Evolutionary conservation across 768 basidiomycete species (phyloP).

Genomic region (Russula earlei): DNA sequence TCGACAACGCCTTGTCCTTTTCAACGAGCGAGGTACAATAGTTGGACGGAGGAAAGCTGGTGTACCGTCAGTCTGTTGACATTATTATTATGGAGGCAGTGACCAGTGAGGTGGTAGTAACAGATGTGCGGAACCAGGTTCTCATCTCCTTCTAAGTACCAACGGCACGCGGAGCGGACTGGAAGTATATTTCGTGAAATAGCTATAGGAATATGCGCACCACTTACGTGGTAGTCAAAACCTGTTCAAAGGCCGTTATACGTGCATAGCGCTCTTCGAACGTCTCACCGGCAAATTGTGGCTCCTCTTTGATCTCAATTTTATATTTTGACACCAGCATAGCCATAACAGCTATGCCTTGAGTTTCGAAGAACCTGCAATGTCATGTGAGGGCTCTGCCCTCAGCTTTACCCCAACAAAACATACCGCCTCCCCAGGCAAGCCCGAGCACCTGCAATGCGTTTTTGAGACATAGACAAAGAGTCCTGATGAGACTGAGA

Average conservation of each 20-base stretch:
- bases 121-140: no score
- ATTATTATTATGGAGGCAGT: no score
- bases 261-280: constrained; percentile 35
- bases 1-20: no score
- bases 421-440: not conserved
- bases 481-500: not conserved
- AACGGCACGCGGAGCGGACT: constrained; percentile 18
- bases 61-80: no score
- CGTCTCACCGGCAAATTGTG: constrained; percentile 35
- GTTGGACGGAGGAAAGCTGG: no score
- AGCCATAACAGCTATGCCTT: constrained; percentile 38
- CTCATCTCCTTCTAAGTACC: constrained; percentile 17
- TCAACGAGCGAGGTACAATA: no score
- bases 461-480: not conserved
- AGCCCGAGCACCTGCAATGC: not conserved
- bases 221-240: constrained; percentile 7
- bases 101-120: no score
- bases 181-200: not conserved
- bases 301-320: constrained; percentile 41
- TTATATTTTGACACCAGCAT: constrained; percentile 37
- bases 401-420: not conserved
- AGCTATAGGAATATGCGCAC: not conserved
- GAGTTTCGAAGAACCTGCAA: constrained; percentile 40
- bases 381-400: not conserved
- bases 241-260: not conserved